Base-by-base conservation (phyloP, 2,329 filamentous ascomycete genomes). In the Magnaporthales sp. region DNA sequence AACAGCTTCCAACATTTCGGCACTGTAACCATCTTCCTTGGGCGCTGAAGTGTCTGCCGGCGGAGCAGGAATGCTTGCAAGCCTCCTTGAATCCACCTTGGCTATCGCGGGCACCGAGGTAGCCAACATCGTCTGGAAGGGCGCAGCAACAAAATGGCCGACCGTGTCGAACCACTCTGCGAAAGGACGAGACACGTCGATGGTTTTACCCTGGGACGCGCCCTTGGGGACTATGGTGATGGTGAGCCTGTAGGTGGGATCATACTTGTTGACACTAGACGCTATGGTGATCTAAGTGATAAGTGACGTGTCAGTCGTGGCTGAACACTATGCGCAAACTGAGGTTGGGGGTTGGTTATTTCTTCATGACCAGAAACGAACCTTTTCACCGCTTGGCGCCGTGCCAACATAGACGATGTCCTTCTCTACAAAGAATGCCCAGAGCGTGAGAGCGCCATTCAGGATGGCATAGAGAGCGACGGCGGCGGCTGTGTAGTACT, bases 381-480 rank as follows among this genome's bases (percentile, higher is more conserved):
- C 87, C 80, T 87, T 89, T 51, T 87, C 85, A 8, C 91, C 91
- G 15, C 86, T 84, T 13, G 86, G 87, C 0, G 83, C 77, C 0
- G 78, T 81, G 67, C 94, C 95, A 66, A 90, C 85, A 75, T 97
- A 99, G 10, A 98, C 85, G 38, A 87, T 85, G 0, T 91, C 90
- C 71, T 89, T 89, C 81, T 99, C 95, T 27, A 95, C 89, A 27
- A 84, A 84, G 83, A 87, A 91, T 68, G 96, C 86, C 95, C 95
- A 99, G 72, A 88, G 85, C 51, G 91, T 93, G 72, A 98, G 84
- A 2, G 84, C 81, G 31, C 85, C 83, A 75, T 97, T 98, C 64
- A 99, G 80, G 2, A 91, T 65, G 58, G 91, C 88, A 80, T 99
- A 99, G 19, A 89, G 75, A 11, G 84, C 83, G 4, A 98, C 94